Base-by-base conservation (phyloP, 2,329 filamentous ascomycete species). In the Monosporascus sp. region DNA sequence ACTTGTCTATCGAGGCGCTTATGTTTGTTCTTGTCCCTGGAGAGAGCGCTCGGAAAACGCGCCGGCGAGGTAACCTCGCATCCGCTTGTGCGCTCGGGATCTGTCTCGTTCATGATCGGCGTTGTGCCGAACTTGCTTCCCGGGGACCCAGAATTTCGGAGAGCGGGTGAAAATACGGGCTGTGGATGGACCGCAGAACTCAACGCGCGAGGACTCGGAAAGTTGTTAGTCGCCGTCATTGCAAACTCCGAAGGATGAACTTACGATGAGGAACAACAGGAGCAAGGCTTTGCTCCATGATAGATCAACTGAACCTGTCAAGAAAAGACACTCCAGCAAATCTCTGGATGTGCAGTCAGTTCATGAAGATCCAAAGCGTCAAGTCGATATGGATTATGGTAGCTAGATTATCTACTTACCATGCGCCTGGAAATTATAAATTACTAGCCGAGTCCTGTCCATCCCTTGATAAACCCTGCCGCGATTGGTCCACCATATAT, bases 1-100 rank as follows among this genome's bases (percentile, higher is more conserved):
- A 52, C n/a, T 55, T 55, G 38, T 65, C 58, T 14, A 65, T 52
- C 16, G 56, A 58, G 5, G 40, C 37, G 8, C 37, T 35, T 20
- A 69, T 53, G 65, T 51, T 0, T 55, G 48, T 38, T 67, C 64
- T 41, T 68, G 65, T 24, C 63, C 63, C 8, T 52, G 55, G 53
- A 69, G 51, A 55, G 67, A 54, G 38, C 55, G 31, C 50, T 65
- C 54, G 24, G 58, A 57, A 53, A 70, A 69, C 17, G 60, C 65
- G 24, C 54, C 49, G 2, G 61, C 52, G 7, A 69, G 55, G 19
- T 51, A 55, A 22, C 37, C 52, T 20, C 60, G 52, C 63, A 65
- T 65, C 47, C 61, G 45, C 8, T 43, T 52, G 26, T 65, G 61
- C 1, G 38, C 54, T 57, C 57, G 2, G 55, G 53, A 31, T 59